Conservation (phyloP, 1,284 basidiomycete species). For the Coniferiporia weirii region DNA sequence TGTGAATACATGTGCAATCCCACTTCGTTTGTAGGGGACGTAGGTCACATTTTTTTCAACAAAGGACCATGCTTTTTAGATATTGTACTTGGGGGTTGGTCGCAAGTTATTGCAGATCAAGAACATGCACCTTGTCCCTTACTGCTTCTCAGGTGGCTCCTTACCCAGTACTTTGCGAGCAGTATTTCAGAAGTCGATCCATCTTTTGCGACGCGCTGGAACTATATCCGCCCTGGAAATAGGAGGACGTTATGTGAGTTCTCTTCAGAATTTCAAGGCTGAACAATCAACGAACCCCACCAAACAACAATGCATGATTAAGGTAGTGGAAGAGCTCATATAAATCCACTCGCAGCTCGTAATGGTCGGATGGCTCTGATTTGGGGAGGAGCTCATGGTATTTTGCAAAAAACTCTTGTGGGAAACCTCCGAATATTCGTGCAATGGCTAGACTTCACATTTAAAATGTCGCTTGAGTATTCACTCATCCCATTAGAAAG, state of each 20-base stretch:
- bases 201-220: constrained; percentile 51
- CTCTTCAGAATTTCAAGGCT: not conserved
- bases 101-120: too few relatives aligned
- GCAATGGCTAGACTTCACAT: constrained; percentile 67
- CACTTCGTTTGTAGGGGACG: too few relatives aligned
- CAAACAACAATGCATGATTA: constrained; percentile 73
- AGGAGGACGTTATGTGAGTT: not conserved
- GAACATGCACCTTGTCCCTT: too few relatives aligned
- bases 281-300: constrained; percentile 43
- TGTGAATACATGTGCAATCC: too few relatives aligned
- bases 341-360: constrained; percentile 62
- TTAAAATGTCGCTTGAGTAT: not conserved
- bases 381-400: constrained; percentile 72
- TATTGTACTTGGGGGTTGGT: too few relatives aligned
- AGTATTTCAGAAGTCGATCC: constrained; percentile 38
- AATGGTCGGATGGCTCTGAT: constrained; percentile 63
- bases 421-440: constrained; percentile 81
- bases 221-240: constrained; percentile 51
- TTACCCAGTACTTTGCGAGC: not conserved
- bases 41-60: too few relatives aligned
- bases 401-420: constrained; percentile 60
- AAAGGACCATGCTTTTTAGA: too few relatives aligned
- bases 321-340: constrained; percentile 88
- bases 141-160: not conserved
- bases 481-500: not conserved